A percentile compares a stretch with the other conserved stretches of the same genome.
Conservation (phyloP, 1,284 basidiomycete genomes). For the Mycosarcoma maydis region DNA sequence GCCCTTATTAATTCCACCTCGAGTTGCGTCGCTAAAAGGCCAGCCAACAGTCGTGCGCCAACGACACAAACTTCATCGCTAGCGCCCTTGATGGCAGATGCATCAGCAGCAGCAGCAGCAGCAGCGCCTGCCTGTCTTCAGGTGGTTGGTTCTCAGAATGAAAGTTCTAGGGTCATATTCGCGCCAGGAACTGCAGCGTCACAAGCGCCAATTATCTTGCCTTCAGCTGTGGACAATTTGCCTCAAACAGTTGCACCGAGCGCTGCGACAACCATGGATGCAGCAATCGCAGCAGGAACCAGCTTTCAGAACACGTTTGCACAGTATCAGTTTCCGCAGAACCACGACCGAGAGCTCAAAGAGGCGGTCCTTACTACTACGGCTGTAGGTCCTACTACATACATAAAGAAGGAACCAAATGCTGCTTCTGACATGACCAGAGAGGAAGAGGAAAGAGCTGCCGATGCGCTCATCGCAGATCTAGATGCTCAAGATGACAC, state of each 20-base stretch:
- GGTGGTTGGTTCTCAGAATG: not conserved
- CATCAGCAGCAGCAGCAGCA: not conserved
- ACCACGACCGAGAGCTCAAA: conserved; percentile 25
- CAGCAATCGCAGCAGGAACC: conserved; percentile 1
- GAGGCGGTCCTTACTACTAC: conserved; percentile 4
- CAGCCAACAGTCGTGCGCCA: not conserved
- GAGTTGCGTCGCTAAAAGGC: conserved; percentile 15
- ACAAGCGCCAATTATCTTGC: not conserved
- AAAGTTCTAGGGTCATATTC: not conserved
- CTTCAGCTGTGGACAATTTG: not conserved
- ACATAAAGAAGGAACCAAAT: not conserved
- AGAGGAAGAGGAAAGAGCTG: conserved; percentile 42
- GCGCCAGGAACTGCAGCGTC: not conserved
- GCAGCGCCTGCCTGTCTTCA: no score
- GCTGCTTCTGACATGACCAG: conserved; percentile 15
- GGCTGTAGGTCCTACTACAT: not conserved
- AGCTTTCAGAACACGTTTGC: conserved; percentile 47
- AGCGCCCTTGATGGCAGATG: not conserved
- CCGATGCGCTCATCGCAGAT: conserved; percentile 35
- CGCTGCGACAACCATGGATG: conserved; percentile 2
- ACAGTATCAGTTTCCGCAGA: conserved; percentile 43
- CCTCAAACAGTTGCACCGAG: not conserved
- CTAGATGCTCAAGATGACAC: conserved; percentile 5
- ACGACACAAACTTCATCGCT: not conserved
- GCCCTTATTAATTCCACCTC: conserved; percentile 39